phyloP scores from a whole-genome alignment of 2,329 filamentous ascomycete genomes.

The Lecanicillium sp. region DNA sequence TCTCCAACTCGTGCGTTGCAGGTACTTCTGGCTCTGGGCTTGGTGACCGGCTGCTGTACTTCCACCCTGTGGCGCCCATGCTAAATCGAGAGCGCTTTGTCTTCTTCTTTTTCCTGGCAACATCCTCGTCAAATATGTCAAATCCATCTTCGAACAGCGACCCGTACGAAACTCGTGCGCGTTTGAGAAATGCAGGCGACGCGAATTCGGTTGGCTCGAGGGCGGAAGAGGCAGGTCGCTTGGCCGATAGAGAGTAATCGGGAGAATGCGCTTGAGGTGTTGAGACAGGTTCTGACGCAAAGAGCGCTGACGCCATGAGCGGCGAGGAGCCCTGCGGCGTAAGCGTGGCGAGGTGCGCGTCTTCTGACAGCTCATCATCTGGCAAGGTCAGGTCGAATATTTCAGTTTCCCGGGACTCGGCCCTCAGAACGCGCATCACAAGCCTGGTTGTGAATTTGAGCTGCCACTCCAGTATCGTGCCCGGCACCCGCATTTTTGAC shows the following conservation, averaged over 20 bases:
- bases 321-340: conserved; percentile 17
- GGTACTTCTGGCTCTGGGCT: conserved; percentile 57
- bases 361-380: conserved; percentile 27
- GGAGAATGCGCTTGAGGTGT: conserved; percentile 18
- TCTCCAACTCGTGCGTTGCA: conserved; percentile 19
- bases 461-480: conserved; percentile 52
- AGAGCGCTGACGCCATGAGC: conserved; percentile 5
- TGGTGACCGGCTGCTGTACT: conserved; percentile 62
- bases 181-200: conserved; percentile 76
- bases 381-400: conserved; percentile 40
- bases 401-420: conserved; percentile 41
- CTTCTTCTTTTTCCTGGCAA: conserved; percentile 47
- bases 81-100: conserved; percentile 67
- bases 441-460: conserved; percentile 48
- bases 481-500: conserved; percentile 41
- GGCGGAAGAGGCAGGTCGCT: conserved; percentile 29
- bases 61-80: conserved; percentile 64
- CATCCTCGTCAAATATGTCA: conserved; percentile 67
- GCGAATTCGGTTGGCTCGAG: conserved; percentile 52
- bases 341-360: conserved; percentile 12
- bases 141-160: conserved; percentile 57
- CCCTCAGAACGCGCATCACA: conserved; percentile 35
- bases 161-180: conserved; percentile 62
- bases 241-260: conserved; percentile 22
- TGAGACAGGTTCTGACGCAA: conserved; percentile 14